Percentiles rank a stretch among this genome's conserved stretches.
phyloP scores from a whole-genome alignment of 441 rosid species.

The Mallotus japonicus region DNA sequence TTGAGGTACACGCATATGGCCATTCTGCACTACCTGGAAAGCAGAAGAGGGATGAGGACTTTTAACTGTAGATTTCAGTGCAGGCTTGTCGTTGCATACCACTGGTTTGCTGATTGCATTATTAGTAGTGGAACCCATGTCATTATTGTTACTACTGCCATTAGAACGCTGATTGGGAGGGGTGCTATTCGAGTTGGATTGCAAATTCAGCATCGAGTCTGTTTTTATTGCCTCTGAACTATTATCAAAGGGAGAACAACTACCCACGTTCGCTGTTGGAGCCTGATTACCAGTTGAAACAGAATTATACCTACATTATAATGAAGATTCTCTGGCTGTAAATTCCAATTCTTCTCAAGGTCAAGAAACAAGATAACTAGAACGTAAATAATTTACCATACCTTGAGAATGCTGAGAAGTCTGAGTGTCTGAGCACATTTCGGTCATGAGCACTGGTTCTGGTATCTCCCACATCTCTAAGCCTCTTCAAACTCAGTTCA shows the following conservation, averaged over 20 bases:
- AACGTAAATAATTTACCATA: slow-evolving; percentile 18
- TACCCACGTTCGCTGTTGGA: slow-evolving; percentile 36
- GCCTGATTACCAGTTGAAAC: slow-evolving; percentile 38
- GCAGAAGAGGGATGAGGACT: slow-evolving; percentile 31
- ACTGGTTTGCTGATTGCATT: slow-evolving; percentile 28
- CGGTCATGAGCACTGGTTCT: slow-evolving; percentile 30
- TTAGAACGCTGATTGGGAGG: slow-evolving; percentile 38
- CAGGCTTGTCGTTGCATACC: slow-evolving; percentile 26
- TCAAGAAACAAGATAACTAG: not conserved
- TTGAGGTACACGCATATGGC: slow-evolving; percentile 23
- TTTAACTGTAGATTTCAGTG: slow-evolving; percentile 28
- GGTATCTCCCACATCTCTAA: slow-evolving; percentile 29
- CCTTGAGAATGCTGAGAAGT: slow-evolving; percentile 55
- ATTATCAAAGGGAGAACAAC: slow-evolving; percentile 43
- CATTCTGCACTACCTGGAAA: slow-evolving; percentile 35
- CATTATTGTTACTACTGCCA: slow-evolving; percentile 45
- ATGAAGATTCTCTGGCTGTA: slow-evolving; percentile 9
- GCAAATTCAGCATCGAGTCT: slow-evolving; percentile 32
- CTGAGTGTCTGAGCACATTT: slow-evolving; percentile 45
- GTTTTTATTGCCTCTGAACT: slow-evolving; percentile 42
- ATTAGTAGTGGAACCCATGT: slow-evolving; percentile 39
- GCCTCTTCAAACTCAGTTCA: slow-evolving; percentile 43
- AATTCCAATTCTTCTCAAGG: slow-evolving; percentile 5
- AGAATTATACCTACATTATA: slow-evolving; percentile 39
- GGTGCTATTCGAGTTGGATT: slow-evolving; percentile 35